These are phyloP conservation scores for Hypocreales sp. DNA, from an alignment of 2,329 filamentous ascomycete genomes.

Conservation along the genomic window DNA sequence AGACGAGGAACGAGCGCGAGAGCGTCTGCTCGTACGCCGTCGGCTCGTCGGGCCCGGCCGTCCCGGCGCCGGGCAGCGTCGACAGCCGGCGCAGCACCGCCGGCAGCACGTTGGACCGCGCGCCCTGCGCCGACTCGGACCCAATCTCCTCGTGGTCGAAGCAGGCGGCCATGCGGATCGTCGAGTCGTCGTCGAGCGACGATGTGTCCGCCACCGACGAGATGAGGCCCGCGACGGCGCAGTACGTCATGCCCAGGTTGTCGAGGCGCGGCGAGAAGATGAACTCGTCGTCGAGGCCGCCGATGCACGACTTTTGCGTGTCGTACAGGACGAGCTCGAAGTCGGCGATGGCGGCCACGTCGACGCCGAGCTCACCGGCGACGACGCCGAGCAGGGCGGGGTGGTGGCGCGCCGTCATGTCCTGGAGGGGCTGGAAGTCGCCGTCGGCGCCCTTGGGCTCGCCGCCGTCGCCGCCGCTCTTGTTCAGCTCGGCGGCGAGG, in stretches of 20 bases:
- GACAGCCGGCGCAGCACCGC: slow-evolving; percentile 76
- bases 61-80: slow-evolving; percentile 51
- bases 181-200: slow-evolving; percentile 58
- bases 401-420: slow-evolving; percentile 72
- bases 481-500: slow-evolving; percentile 75
- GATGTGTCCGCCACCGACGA: slow-evolving; percentile 50
- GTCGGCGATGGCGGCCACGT: slow-evolving; percentile 62
- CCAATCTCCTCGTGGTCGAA: slow-evolving; percentile 99
- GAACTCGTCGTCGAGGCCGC: slow-evolving; percentile 83
- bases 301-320: slow-evolving; percentile 78
- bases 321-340: slow-evolving; percentile 98
- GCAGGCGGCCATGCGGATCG: slow-evolving; percentile 80
- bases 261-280: slow-evolving; percentile 93
- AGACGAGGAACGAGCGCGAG: slow-evolving; percentile 81
- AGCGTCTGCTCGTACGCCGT: slow-evolving; percentile 92
- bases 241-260: slow-evolving; percentile 94
- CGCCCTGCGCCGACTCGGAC: slow-evolving; percentile 81
- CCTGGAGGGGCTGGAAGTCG: slow-evolving; percentile 60
- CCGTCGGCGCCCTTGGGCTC: slow-evolving; percentile 24
- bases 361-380: slow-evolving; percentile 59
- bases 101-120: slow-evolving; percentile 81
- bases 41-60: slow-evolving; percentile 52
- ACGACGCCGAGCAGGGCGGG: slow-evolving; percentile 75
- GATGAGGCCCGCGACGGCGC: slow-evolving; percentile 73
- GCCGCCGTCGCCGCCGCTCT: slow-evolving; percentile 39